These are phyloP conservation scores for Dipteronia sinensis DNA, from an alignment of 345 rosid species.

Conservation along the genomic window DNA sequence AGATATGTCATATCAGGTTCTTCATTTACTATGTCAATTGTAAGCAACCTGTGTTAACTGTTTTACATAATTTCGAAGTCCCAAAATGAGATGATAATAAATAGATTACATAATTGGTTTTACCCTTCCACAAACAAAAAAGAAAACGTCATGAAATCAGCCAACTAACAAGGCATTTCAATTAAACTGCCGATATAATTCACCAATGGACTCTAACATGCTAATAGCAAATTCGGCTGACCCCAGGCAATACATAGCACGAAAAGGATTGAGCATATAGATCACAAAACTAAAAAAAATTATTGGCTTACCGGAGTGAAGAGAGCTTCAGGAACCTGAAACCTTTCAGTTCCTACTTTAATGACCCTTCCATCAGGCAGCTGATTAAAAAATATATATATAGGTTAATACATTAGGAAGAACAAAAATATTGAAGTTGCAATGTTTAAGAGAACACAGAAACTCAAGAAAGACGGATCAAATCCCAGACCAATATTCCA, in stretches of 20 bases:
- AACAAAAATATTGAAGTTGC: background rate
- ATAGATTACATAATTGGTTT: background rate
- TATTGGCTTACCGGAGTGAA: conserved; percentile 78
- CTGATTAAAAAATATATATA: conserved; percentile 44
- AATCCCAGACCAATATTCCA: background rate
- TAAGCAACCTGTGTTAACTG: background rate
- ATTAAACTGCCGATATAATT: background rate
- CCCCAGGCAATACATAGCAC: background rate
- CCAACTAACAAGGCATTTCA: background rate
- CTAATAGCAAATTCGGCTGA: conserved; percentile 11
- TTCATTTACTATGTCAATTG: background rate
- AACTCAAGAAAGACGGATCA: conserved; percentile 8
- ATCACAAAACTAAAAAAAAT: conserved; percentile 3
- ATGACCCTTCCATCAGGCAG: conserved; percentile 96
- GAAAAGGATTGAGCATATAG: background rate
- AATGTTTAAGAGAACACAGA: background rate
- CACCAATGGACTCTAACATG: background rate
- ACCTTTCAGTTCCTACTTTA: conserved; percentile 97
- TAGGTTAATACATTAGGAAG: conserved; percentile 3
- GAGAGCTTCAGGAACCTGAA: conserved; percentile 97
- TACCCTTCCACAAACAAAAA: background rate
- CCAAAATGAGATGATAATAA: background rate
- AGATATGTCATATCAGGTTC: background rate
- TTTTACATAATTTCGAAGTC: background rate
- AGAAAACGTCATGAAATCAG: background rate